phyloP scores from a whole-genome alignment of 1,139 yeast species.

The Yamadazyma atlantica region DNA sequence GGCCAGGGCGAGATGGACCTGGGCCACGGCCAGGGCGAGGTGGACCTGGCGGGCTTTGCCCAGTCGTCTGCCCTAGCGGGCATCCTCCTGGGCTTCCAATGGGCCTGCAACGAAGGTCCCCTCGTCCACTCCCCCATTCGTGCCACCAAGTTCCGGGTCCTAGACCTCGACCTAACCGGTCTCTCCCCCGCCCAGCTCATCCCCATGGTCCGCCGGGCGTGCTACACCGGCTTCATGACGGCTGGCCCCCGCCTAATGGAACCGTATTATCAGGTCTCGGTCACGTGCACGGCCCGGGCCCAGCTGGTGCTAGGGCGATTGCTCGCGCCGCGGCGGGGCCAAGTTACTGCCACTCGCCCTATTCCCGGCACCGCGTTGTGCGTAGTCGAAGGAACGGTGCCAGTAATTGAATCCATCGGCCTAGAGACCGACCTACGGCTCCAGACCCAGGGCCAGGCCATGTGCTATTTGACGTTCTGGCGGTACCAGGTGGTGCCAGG shows the following conservation, averaged over 20 bases:
- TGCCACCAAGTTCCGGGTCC: constrained; percentile 67
- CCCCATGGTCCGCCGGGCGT: constrained; percentile 81
- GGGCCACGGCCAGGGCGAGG: no score
- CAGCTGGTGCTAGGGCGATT: constrained; percentile 47
- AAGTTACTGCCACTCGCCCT: constrained; percentile 47
- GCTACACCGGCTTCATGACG: constrained; percentile 76
- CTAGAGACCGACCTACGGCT: constrained; percentile 82
- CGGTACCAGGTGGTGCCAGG: constrained; percentile 88
- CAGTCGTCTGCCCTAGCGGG: constrained; percentile 51
- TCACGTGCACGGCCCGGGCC: constrained; percentile 53
- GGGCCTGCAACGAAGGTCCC: constrained; percentile 89
- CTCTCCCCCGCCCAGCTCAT: constrained; percentile 82
- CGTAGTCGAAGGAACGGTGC: constrained; percentile 63
- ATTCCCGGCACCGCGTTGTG: constrained; percentile 76
- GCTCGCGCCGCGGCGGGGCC: constrained; percentile 63
- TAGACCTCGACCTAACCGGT: constrained; percentile 60
- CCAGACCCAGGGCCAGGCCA: constrained; percentile 76
- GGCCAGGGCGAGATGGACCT: no score
- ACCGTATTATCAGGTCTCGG: constrained; percentile 69
- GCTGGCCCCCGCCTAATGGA: constrained; percentile 83
- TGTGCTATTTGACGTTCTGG: constrained; percentile 63
- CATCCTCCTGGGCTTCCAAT: constrained; percentile 73
- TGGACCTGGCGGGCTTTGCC: no score
- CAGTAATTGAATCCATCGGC: constrained; percentile 89
- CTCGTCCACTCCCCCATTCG: constrained; percentile 81